Evolutionary conservation across 176 grass and related monocot species (phyloP).

Genomic region (Guadua angustifolia): DNA sequence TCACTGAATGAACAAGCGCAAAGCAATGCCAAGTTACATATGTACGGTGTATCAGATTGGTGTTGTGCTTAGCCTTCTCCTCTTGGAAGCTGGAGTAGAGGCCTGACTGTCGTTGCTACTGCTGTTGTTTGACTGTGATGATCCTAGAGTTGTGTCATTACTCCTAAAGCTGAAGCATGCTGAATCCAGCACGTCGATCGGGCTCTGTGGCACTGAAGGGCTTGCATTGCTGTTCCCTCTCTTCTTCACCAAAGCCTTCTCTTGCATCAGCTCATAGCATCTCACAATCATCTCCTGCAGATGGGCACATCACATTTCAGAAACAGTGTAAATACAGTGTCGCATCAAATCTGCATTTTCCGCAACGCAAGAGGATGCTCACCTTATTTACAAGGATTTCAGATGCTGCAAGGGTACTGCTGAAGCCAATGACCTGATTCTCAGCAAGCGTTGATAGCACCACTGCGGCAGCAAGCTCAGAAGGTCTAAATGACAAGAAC

Average conservation of each 20-base stretch:
- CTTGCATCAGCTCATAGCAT: slow-evolving; percentile 71
- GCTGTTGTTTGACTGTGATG: slow-evolving; percentile 59
- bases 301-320: slow-evolving; percentile 31
- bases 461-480: slow-evolving; percentile 75
- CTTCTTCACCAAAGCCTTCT: slow-evolving; percentile 59
- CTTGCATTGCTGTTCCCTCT: slow-evolving; percentile 37
- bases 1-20: slow-evolving; percentile 19
- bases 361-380: slow-evolving; percentile 4
- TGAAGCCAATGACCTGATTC: slow-evolving; percentile 37
- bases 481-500: slow-evolving; percentile 82
- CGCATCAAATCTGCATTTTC: not conserved
- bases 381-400: slow-evolving; percentile 78
- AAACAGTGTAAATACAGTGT: slow-evolving; percentile 22
- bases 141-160: slow-evolving; percentile 58
- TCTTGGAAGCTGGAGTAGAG: slow-evolving; percentile 65
- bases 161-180: slow-evolving; percentile 60
- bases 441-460: slow-evolving; percentile 54
- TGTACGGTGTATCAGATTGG: slow-evolving; percentile 48
- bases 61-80: slow-evolving; percentile 57
- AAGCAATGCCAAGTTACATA: slow-evolving; percentile 29
- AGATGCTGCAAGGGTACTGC: slow-evolving; percentile 43
- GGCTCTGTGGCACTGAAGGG: slow-evolving; percentile 62
- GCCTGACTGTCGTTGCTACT: slow-evolving; percentile 36
- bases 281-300: slow-evolving; percentile 63
- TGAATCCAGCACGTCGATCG: slow-evolving; percentile 70